phyloP scores from a whole-genome alignment of 2,329 filamentous ascomycete species.

The Colletotrichum shisoi region DNA sequence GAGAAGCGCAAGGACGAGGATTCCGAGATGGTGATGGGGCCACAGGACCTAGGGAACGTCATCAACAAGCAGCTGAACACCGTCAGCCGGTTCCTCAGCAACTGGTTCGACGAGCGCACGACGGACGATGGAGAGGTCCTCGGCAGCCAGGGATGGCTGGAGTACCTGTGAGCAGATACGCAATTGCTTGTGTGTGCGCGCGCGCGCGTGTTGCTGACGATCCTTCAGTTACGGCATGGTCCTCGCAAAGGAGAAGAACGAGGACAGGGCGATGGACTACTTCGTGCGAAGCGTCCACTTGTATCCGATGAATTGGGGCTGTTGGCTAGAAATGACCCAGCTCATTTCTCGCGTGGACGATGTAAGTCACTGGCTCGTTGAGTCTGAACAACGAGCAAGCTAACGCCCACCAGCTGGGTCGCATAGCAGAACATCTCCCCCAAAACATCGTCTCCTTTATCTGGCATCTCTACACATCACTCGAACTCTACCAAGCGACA shows the following conservation, averaged over 20 bases:
- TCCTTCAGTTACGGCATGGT: constrained; percentile 79
- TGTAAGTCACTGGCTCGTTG: constrained; percentile 59
- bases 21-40: constrained; percentile 95
- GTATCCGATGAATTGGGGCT: constrained; percentile 96
- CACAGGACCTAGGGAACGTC: constrained; percentile 84
- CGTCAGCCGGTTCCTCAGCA: constrained; percentile 77
- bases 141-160: constrained; percentile 88
- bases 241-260: constrained; percentile 88
- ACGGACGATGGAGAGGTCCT: constrained; percentile 65
- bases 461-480: constrained; percentile 88
- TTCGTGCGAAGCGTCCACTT: constrained; percentile 87
- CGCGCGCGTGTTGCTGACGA: constrained; percentile 31
- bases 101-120: constrained; percentile 77
- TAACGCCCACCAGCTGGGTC: constrained; percentile 68
- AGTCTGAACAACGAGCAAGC: constrained; percentile 28
- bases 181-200: not conserved
- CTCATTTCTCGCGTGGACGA: constrained; percentile 83
- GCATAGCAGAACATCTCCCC: constrained; percentile 75
- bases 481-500: constrained; percentile 89
- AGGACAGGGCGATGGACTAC: constrained; percentile 82
- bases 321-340: constrained; percentile 90
- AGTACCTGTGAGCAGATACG: constrained; percentile 69
- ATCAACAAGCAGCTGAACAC: constrained; percentile 83
- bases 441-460: constrained; percentile 93
- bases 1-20: constrained; percentile 98